Evolutionary conservation across 768 basidiomycete species (phyloP).

Genomic region (Rubroboletus satanas): DNA sequence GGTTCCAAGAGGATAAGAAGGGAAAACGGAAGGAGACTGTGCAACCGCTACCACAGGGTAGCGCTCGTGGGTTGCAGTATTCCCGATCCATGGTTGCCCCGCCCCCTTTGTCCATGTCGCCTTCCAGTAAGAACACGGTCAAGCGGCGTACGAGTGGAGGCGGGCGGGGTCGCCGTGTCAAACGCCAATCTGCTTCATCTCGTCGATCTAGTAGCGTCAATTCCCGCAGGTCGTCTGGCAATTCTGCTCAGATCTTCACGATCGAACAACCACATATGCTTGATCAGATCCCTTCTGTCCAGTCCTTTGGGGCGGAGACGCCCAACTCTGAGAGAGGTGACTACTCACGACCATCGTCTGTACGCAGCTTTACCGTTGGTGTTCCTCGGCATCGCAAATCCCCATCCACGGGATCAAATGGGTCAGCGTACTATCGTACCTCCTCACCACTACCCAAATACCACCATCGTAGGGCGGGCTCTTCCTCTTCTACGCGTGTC

Average conservation of each 20-base stretch:
- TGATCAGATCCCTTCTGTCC: slow-evolving; percentile 54
- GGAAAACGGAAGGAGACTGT: slow-evolving; percentile 68
- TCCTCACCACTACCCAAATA: slow-evolving; percentile 73
- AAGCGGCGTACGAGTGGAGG: slow-evolving; percentile 51
- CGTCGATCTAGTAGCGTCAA: slow-evolving; percentile 90
- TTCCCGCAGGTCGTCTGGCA: slow-evolving; percentile 66
- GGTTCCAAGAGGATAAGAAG: slow-evolving; percentile 91
- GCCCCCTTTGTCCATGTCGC: slow-evolving; percentile 26
- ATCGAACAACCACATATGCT: slow-evolving; percentile 53
- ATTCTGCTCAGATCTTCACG: slow-evolving; percentile 43
- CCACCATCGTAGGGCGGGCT: slow-evolving; percentile 74
- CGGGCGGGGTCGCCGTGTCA: slow-evolving; percentile 49
- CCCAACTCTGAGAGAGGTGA: slow-evolving; percentile 86
- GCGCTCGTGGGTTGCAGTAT: slow-evolving; percentile 21
- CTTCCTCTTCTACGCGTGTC: slow-evolving; percentile 79
- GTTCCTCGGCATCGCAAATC: slow-evolving; percentile 62
- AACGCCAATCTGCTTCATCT: slow-evolving; percentile 73
- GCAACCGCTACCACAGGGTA: slow-evolving; percentile 19
- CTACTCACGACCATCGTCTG: slow-evolving; percentile 73
- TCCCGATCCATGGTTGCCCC: slow-evolving; percentile 26
- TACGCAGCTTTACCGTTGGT: slow-evolving; percentile 69
- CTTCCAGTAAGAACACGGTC: slow-evolving; percentile 35
- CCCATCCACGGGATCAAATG: slow-evolving; percentile 72
- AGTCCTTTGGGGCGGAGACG: slow-evolving; percentile 76
- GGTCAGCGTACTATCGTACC: slow-evolving; percentile 59